Percentiles rank a stretch among this genome's conserved stretches.
Evolutionary conservation across 352 stramenopile genomes (phyloP).

Genomic region (Elongisporangium prolatum): DNA sequence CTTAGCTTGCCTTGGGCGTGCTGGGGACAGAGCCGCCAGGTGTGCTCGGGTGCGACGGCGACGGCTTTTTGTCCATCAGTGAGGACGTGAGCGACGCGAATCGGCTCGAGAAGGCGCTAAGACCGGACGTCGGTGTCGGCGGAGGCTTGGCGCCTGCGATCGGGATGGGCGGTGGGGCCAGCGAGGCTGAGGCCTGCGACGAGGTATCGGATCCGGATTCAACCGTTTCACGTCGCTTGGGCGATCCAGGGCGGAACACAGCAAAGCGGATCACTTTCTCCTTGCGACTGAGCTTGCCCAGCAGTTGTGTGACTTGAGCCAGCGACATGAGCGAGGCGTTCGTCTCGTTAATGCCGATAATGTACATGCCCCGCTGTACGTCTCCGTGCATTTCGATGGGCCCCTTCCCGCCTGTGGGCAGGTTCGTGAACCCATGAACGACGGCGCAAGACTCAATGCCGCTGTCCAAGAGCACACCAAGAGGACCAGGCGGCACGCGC

Average conservation of each 20-base stretch:
- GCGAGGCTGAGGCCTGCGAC: conserved; percentile 17
- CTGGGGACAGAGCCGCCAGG: conserved; percentile 4
- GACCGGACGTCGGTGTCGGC: conserved; percentile 16
- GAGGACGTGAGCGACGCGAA: conserved; percentile 53
- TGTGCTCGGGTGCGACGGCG: conserved; percentile 6
- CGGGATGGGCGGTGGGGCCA: conserved; percentile 30
- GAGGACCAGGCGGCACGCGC: conserved; percentile 56
- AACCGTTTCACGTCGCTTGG: conserved; percentile 29
- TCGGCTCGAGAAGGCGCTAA: conserved; percentile 40
- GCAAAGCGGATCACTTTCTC: conserved; percentile 81
- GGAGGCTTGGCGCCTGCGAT: conserved; percentile 24
- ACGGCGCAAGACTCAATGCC: conserved; percentile 76
- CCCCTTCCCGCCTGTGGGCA: conserved; percentile 51
- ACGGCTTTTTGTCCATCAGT: conserved; percentile 48
- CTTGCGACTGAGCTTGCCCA: conserved; percentile 69
- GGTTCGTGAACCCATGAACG: conserved; percentile 74
- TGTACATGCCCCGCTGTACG: conserved; percentile 78
- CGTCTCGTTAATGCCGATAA: conserved; percentile 84
- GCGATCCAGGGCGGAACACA: conserved; percentile 53
- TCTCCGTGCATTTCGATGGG: conserved; percentile 59
- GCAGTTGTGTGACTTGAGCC: conserved; percentile 57
- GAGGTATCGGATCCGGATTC: conserved; percentile 45
- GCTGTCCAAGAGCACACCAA: conserved; percentile 73
- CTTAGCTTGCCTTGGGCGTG: conserved; percentile 16
- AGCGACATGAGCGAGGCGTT: conserved; percentile 83